These are phyloP conservation scores for Lantana camara DNA, from an alignment of 257 asterid genomes.

Conservation along the genomic window DNA sequence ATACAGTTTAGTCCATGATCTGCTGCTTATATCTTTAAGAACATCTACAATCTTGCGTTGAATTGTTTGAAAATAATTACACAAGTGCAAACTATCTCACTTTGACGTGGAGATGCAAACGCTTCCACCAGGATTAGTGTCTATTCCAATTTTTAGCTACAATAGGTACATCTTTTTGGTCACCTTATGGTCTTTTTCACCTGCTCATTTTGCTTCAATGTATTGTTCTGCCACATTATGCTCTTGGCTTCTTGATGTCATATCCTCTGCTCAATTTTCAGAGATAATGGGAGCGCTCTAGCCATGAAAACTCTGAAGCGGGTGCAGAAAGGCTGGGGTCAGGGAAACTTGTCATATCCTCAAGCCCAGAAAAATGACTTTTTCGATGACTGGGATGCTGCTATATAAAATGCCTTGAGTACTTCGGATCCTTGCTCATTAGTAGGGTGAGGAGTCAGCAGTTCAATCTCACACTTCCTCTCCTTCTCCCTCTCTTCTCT, in stretches of 20 bases:
- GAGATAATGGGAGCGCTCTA: slow-evolving; percentile 81
- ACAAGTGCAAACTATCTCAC: not conserved
- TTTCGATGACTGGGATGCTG: slow-evolving; percentile 45
- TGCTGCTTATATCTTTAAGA: slow-evolving; percentile 23
- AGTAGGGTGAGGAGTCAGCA: slow-evolving; percentile 17
- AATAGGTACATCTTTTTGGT: slow-evolving; percentile 3
- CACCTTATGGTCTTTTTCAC: slow-evolving; percentile 2
- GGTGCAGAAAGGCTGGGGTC: slow-evolving; percentile 92
- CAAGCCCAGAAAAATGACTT: slow-evolving; percentile 44
- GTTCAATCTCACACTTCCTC: no score
- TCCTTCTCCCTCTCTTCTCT: no score
- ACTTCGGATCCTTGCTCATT: not conserved
- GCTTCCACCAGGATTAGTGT: not conserved
- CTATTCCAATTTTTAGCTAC: slow-evolving; percentile 1
- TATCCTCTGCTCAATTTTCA: slow-evolving; percentile 33
- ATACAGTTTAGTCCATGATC: slow-evolving; percentile 2
- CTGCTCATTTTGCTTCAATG: slow-evolving; percentile 9
- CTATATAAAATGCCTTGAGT: slow-evolving; percentile 24
- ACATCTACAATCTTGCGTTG: not conserved
- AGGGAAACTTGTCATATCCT: slow-evolving; percentile 44
- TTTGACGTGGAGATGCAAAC: slow-evolving; percentile 6
- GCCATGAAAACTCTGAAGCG: slow-evolving; percentile 85
- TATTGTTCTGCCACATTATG: not conserved
- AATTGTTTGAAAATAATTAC: not conserved
- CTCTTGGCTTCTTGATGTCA: slow-evolving; percentile 22